Conservation (phyloP, 495 filamentous ascomycete species). For the Polyplosphaeria fusca region DNA sequence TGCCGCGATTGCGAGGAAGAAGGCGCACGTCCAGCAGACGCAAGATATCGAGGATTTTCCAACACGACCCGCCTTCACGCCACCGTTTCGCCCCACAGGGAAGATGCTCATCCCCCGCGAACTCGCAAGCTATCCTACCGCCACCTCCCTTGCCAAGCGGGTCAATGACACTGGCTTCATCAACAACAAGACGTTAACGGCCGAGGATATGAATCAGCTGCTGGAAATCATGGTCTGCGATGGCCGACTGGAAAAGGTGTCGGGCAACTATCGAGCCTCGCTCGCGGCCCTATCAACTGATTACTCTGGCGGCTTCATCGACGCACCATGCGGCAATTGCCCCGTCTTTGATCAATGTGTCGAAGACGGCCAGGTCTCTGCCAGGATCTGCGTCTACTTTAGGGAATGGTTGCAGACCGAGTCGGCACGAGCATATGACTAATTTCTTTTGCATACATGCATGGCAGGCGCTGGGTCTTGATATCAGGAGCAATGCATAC, state of each 20-base stretch:
- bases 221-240: conserved; percentile 85
- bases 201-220: conserved; percentile 73
- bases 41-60: conserved; percentile 21
- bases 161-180: conserved; percentile 62
- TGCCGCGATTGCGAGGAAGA: conserved; percentile 19
- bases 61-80: conserved; percentile 3
- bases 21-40: conserved; percentile 4
- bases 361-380: conserved; percentile 81
- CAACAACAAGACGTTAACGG: conserved; percentile 60
- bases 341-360: conserved; percentile 92
- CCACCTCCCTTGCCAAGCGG: conserved; percentile 64
- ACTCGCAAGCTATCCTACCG: conserved; percentile 72
- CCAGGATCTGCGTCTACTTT: conserved; percentile 89
- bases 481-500: too few species aligned
- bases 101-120: conserved; percentile 53
- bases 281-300: conserved; percentile 18
- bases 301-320: conserved; percentile 65
- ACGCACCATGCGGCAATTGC: conserved; percentile 85
- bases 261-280: conserved; percentile 23
- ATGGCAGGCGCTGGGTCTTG: too few species aligned
- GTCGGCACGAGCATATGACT: conserved; percentile 3
- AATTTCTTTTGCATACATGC: conserved; percentile 1
- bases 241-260: conserved; percentile 59
- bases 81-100: not conserved
- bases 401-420: conserved; percentile 62